phyloP scores from a whole-genome alignment of 2,329 filamentous ascomycete species.

The Incumbomyces delicatus region DNA sequence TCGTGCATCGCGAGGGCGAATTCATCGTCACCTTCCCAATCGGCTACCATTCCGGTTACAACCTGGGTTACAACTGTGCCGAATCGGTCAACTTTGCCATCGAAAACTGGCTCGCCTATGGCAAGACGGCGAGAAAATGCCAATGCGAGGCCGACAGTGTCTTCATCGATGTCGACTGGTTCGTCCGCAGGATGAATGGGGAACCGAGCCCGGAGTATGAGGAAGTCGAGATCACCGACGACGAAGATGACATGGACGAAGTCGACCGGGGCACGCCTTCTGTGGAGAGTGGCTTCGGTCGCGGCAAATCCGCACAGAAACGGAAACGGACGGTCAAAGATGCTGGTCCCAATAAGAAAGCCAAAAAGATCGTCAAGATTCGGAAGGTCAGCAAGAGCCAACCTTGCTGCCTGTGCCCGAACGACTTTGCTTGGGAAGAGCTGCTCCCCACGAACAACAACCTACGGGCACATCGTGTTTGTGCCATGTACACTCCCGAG shows the following conservation, averaged over 20 bases:
- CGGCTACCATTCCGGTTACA: conserved; percentile 96
- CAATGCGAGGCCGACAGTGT: conserved; percentile 96
- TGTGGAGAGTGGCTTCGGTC: conserved; percentile 51
- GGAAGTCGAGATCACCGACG: conserved; percentile 47
- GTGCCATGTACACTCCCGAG: conserved; percentile 84
- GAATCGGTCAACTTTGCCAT: conserved; percentile 98
- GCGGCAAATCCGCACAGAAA: conserved; percentile 49
- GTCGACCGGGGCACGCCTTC: conserved; percentile 72
- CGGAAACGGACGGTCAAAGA: conserved; percentile 49
- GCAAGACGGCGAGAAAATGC: conserved; percentile 91
- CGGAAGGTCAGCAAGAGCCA: conserved; percentile 46
- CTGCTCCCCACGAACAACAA: conserved; percentile 83
- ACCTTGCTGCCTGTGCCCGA: conserved; percentile 85
- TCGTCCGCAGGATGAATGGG: conserved; percentile 85
- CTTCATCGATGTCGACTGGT: conserved; percentile 94
- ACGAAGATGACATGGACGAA: conserved; percentile 53
- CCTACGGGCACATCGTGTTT: conserved; percentile 75
- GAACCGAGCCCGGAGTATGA: conserved; percentile 53
- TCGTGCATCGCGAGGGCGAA: conserved; percentile 91
- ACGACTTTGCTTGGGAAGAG: conserved; percentile 71
- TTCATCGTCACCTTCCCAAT: conserved; percentile 99
- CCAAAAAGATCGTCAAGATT: conserved; percentile 68
- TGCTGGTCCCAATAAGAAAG: conserved; percentile 40
- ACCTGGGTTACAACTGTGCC: conserved; percentile 95
- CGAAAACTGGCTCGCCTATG: conserved; percentile 90